phyloP scores from a whole-genome alignment of 257 asterid species.

The Coffea eugenioides region DNA sequence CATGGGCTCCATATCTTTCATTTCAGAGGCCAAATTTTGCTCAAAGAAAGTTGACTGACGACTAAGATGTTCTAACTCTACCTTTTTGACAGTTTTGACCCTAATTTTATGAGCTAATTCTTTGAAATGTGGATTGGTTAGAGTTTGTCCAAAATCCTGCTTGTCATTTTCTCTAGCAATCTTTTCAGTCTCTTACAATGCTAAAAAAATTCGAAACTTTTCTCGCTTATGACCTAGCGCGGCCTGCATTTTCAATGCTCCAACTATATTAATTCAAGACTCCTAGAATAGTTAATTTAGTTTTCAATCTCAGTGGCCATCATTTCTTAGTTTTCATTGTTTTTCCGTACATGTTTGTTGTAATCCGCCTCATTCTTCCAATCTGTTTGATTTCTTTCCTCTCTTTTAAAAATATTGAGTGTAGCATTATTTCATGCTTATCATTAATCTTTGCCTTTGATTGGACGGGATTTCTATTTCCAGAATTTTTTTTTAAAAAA shows the following conservation, averaged over 20 bases:
- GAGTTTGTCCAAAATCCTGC: slow-evolving; percentile 1
- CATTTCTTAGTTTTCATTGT: neutral
- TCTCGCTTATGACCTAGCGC: neutral
- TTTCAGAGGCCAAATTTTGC: neutral
- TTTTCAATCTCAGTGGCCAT: neutral
- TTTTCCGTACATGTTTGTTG: neutral
- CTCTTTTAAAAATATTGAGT: neutral
- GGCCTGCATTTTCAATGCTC: neutral
- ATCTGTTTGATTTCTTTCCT: neutral
- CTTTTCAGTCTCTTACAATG: neutral
- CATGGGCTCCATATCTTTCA: neutral
- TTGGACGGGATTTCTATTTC: neutral
- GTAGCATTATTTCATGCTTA: neutral
- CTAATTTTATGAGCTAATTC: neutral
- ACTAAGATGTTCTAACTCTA: neutral
- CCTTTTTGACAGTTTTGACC: slow-evolving; percentile 9
- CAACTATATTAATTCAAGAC: neutral
- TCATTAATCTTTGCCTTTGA: neutral
- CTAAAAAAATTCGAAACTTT: neutral
- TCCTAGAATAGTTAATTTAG: neutral
- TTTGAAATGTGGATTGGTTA: slow-evolving; percentile 9
- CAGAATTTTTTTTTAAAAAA: neutral
- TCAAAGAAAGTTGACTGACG: neutral
- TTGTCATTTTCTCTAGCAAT: neutral
- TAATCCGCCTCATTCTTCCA: neutral